Percentiles rank a stretch among this genome's conserved stretches.
Conservation (phyloP, 257 asterid species). For the Jasminum sambac region DNA sequence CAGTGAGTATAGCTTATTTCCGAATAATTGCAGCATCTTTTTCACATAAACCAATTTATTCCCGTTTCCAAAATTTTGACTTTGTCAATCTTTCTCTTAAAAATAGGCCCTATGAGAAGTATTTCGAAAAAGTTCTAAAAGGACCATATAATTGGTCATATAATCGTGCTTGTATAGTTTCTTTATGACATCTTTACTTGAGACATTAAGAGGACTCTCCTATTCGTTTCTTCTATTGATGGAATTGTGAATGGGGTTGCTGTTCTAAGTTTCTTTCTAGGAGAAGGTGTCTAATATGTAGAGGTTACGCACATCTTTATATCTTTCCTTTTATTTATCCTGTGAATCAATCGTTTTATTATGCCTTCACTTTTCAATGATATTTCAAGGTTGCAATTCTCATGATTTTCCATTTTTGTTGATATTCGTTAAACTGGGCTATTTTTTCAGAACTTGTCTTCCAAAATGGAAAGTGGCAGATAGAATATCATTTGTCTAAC, state of each 20-base stretch:
- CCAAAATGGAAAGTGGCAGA: no score
- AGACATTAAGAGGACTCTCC: background rate
- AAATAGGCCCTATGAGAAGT: no score
- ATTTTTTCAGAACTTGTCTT: no score
- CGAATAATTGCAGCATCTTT: background rate
- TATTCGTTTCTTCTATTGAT: background rate
- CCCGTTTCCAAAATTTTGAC: background rate
- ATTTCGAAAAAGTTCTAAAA: background rate
- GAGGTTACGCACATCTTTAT: background rate
- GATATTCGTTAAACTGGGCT: no score
- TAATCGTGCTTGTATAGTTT: background rate
- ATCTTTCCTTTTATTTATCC: background rate
- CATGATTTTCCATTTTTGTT: background rate
- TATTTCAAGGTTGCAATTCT: background rate
- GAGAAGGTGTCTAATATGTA: background rate
- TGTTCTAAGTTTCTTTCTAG: background rate
- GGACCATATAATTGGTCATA: background rate
- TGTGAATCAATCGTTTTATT: background rate
- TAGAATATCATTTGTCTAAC: no score
- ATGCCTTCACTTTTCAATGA: background rate
- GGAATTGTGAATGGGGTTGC: background rate
- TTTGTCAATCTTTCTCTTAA: no score
- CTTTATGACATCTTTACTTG: background rate
- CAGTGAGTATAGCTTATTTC: background rate
- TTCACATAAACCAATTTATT: background rate